Percentiles rank a stretch among this genome's conserved stretches.
Evolutionary conservation across 164 flowering plant genomes (phyloP).

Genomic region (Magnolia changhungtana): DNA sequence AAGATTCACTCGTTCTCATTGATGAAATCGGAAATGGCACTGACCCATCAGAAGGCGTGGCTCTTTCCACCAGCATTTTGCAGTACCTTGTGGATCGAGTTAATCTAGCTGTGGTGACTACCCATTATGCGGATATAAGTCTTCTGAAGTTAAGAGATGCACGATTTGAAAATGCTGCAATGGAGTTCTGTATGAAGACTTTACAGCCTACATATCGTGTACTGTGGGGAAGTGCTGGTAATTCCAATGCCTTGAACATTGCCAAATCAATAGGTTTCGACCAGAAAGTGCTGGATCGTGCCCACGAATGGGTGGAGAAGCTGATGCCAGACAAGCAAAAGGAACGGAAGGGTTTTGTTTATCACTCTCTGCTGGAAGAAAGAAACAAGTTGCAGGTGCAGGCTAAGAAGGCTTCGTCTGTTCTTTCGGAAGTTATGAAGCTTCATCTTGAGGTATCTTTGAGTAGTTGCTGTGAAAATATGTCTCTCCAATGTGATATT

Average conservation of each 20-base stretch:
- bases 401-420: slow-evolving; percentile 52
- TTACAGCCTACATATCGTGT: slow-evolving; percentile 75
- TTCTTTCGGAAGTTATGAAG: slow-evolving; percentile 59
- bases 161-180: slow-evolving; percentile 88
- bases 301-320: slow-evolving; percentile 65
- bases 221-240: slow-evolving; percentile 83
- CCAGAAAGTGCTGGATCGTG: slow-evolving; percentile 52
- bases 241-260: slow-evolving; percentile 82
- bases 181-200: slow-evolving; percentile 78
- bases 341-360: slow-evolving; percentile 60
- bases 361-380: slow-evolving; percentile 69
- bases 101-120: slow-evolving; percentile 75
- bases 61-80: slow-evolving; percentile 86
- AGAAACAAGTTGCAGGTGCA: slow-evolving; percentile 57
- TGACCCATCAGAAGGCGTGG: slow-evolving; percentile 96
- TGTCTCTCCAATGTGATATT: not conserved
- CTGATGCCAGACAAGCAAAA: slow-evolving; percentile 42
- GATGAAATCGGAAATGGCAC: slow-evolving; percentile 98
- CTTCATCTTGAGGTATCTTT: slow-evolving; percentile 67
- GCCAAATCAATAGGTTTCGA: slow-evolving; percentile 81
- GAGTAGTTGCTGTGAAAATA: not conserved
- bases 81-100: slow-evolving; percentile 64
- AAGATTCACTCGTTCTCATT: slow-evolving; percentile 76
- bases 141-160: slow-evolving; percentile 59
- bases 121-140: slow-evolving; percentile 90